Evolutionary conservation across 192 early-diverging fungal genomes (phyloP).

Genomic region (Podila horticola): DNA sequence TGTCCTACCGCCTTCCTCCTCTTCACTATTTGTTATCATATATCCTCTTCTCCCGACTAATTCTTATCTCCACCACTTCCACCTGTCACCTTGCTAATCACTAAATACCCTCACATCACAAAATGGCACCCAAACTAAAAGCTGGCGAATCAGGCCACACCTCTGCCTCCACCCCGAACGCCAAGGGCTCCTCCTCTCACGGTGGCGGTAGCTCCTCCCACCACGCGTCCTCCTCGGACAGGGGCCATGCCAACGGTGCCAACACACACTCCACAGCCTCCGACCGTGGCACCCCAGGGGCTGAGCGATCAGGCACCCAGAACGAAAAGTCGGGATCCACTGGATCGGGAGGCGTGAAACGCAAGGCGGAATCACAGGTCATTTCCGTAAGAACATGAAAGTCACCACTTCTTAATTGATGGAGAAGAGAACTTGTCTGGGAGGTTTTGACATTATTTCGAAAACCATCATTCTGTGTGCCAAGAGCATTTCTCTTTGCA

Average conservation of each 20-base stretch:
- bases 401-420: too few relatives aligned
- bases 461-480: too few relatives aligned
- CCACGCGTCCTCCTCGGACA: conserved; percentile 3
- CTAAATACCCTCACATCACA: neutral
- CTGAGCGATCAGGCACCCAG: conserved; percentile 9
- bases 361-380: conserved; percentile 39
- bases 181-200: conserved; percentile 16
- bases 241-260: conserved; percentile 4
- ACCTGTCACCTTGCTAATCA: too few relatives aligned
- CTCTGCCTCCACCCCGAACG: neutral
- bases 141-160: conserved; percentile 11
- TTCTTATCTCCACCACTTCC: too few relatives aligned
- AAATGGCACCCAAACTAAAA: conserved; percentile 50
- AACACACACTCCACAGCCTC: conserved; percentile 3
- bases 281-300: conserved; percentile 15
- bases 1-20: too few relatives aligned
- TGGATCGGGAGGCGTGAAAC: conserved; percentile 14
- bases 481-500: too few relatives aligned
- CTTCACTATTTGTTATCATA: too few relatives aligned
- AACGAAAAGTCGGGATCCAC: neutral
- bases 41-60: too few relatives aligned
- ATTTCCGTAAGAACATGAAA: conserved; percentile 23
- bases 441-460: too few relatives aligned
- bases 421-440: too few relatives aligned
- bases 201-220: neutral